These are phyloP conservation scores for Blastomyces emzantsi DNA, from an alignment of 2,329 filamentous ascomycete genomes.

Conservation along the genomic window DNA sequence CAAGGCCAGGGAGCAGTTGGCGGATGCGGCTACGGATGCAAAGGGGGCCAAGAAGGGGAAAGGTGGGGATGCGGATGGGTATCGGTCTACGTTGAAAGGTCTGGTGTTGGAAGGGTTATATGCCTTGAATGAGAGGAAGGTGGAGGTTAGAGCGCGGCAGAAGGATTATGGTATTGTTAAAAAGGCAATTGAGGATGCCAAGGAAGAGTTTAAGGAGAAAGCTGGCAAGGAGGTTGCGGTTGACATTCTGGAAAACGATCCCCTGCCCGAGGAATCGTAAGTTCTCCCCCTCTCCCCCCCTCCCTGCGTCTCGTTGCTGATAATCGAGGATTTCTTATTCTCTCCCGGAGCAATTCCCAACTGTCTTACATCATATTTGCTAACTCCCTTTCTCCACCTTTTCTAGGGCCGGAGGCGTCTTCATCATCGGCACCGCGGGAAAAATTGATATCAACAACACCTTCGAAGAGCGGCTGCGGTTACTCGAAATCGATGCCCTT, in stretches of 20 bases:
- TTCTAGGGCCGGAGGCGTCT: conserved; percentile 68
- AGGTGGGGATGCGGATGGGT: conserved; percentile 45
- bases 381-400: conserved; percentile 12
- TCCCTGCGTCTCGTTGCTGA: neutral
- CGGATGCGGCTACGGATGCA: conserved; percentile 46
- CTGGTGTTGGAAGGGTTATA: conserved; percentile 86
- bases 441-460: conserved; percentile 99
- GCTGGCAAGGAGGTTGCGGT: conserved; percentile 60
- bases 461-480: conserved; percentile 77
- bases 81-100: conserved; percentile 66
- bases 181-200: conserved; percentile 67
- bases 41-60: conserved; percentile 44
- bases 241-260: conserved; percentile 67
- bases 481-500: conserved; percentile 76
- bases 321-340: neutral
- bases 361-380: conserved; percentile 4
- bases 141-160: conserved; percentile 67
- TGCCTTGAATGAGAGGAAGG: conserved; percentile 69
- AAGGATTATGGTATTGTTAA: conserved; percentile 66
- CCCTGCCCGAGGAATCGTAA: conserved; percentile 74
- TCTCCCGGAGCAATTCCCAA: neutral
- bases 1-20: conserved; percentile 62
- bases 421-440: conserved; percentile 70
- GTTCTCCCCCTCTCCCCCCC: conserved; percentile 31
- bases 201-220: conserved; percentile 75